Evolutionary conservation across 1,284 basidiomycete species (phyloP).

Genomic region (Ceratobasidium theobromae): DNA sequence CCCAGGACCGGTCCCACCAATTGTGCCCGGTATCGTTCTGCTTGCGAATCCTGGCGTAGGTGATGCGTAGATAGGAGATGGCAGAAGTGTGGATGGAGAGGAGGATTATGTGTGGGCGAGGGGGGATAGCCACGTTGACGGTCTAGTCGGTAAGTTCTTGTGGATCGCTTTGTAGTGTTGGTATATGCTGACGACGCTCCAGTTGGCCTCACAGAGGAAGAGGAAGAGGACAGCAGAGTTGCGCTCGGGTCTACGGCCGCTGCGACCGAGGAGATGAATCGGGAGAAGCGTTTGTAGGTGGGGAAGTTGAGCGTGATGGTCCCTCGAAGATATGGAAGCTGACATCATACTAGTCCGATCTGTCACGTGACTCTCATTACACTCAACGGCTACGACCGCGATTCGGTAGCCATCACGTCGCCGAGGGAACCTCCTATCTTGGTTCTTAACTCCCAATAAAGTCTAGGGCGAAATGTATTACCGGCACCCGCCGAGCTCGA

Average conservation of each 20-base stretch:
- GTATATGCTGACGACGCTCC: neutral
- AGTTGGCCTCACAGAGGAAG: slow-evolving; percentile 45
- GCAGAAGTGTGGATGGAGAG: slow-evolving; percentile 35
- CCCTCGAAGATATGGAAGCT: too few relatives aligned
- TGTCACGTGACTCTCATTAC: neutral
- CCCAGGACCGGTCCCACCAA: slow-evolving; percentile 39
- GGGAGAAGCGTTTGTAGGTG: slow-evolving; percentile 28
- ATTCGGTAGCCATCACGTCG: too few relatives aligned
- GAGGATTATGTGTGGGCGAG: slow-evolving; percentile 44
- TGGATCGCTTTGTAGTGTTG: neutral
- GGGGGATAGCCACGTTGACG: slow-evolving; percentile 44
- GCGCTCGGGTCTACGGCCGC: slow-evolving; percentile 4
- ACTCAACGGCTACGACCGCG: neutral
- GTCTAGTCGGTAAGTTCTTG: slow-evolving; percentile 40
- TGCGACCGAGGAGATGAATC: neutral
- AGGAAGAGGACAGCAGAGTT: slow-evolving; percentile 43
- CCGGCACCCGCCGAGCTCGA: too few relatives aligned
- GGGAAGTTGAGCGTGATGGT: too few relatives aligned
- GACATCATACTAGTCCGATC: too few relatives aligned
- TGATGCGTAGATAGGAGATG: slow-evolving; percentile 40
- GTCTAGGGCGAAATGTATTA: too few relatives aligned
- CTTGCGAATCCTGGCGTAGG: slow-evolving; percentile 22
- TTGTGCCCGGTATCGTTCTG: slow-evolving; percentile 38
- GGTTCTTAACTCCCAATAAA: too few relatives aligned
- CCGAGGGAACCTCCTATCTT: too few relatives aligned